These are phyloP conservation scores for Cymbidium sinense DNA, from an alignment of 106 monocot genomes.

Conservation along the genomic window DNA sequence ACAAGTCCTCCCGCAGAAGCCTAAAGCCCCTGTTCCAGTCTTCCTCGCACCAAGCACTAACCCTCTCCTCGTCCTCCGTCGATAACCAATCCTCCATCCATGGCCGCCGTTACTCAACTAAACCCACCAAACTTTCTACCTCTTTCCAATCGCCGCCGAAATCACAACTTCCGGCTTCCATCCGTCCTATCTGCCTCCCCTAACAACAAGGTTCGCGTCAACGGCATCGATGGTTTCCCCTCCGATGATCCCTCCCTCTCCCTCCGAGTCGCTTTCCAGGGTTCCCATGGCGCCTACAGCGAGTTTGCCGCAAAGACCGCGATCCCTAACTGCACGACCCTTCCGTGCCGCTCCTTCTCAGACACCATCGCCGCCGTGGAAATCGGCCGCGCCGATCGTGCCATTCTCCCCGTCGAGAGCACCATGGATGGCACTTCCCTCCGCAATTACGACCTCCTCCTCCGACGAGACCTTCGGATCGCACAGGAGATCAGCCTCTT, in stretches of 20 bases:
- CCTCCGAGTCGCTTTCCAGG: constrained; percentile 53
- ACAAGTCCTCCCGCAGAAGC: too few relatives aligned
- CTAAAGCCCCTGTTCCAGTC: background rate
- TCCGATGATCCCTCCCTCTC: background rate
- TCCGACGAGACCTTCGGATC: constrained; percentile 48
- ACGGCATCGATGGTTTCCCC: background rate
- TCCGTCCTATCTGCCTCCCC: background rate
- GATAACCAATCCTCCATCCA: background rate
- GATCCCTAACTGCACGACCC: constrained; percentile 37
- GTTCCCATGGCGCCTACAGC: constrained; percentile 64
- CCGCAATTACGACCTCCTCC: constrained; percentile 63
- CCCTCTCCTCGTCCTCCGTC: background rate
- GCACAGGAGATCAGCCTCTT: constrained; percentile 58
- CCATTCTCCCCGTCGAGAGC: constrained; percentile 62
- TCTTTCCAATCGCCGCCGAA: background rate
- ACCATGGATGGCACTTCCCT: constrained; percentile 47
- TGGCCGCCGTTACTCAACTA: background rate
- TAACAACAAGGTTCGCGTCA: constrained; percentile 1
- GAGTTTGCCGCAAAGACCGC: constrained; percentile 73
- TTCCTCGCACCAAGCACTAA: background rate
- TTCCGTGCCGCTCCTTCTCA: constrained; percentile 49
- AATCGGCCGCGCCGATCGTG: constrained; percentile 38
- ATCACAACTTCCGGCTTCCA: background rate
- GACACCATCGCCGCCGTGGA: constrained; percentile 45
- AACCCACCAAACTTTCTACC: background rate